Percentiles rank a stretch among this genome's conserved stretches.
Evolutionary conservation across 306 rosid species (phyloP).

Genomic region (Cercis canadensis): DNA sequence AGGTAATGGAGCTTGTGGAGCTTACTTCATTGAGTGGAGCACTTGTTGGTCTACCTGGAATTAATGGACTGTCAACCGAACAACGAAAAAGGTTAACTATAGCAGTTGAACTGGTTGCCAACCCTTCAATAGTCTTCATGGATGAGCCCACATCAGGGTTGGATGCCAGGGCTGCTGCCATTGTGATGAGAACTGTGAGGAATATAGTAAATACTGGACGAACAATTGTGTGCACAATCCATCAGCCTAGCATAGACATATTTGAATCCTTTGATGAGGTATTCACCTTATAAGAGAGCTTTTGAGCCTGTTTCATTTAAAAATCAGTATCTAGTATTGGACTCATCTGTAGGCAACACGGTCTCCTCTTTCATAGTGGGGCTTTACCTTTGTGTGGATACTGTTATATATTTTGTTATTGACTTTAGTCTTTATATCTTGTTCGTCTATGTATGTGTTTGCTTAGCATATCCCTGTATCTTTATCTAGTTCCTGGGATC

Average conservation of each 20-base stretch:
- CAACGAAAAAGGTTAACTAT: conserved; percentile 91
- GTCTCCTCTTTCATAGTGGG: no score
- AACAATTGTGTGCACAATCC: conserved; percentile 97
- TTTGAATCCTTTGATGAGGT: conserved; percentile 99
- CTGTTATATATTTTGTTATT: neutral
- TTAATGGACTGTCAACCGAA: conserved; percentile 95
- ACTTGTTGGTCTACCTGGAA: conserved; percentile 89
- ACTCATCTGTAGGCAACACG: neutral
- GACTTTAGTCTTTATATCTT: conserved; percentile 1
- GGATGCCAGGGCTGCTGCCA: conserved; percentile 98
- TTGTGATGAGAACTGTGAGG: conserved; percentile 99
- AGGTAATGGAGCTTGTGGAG: conserved; percentile 98
- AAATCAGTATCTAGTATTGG: conserved; percentile 13
- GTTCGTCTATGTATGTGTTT: neutral
- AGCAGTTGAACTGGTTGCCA: conserved; percentile 95
- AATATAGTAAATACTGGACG: conserved; percentile 96
- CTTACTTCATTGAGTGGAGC: conserved; percentile 85
- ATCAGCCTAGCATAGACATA: conserved; percentile 98
- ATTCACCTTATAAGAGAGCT: conserved; percentile 24
- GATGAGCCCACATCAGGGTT: conserved; percentile 98
- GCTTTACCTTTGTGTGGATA: no score
- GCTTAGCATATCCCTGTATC: neutral
- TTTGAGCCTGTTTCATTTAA: conserved; percentile 17
- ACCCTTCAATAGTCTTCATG: conserved; percentile 96
- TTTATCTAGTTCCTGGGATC: conserved; percentile 8